Evolutionary conservation across 2,329 filamentous ascomycete species (phyloP).

Genomic region (Massarina eburnea): DNA sequence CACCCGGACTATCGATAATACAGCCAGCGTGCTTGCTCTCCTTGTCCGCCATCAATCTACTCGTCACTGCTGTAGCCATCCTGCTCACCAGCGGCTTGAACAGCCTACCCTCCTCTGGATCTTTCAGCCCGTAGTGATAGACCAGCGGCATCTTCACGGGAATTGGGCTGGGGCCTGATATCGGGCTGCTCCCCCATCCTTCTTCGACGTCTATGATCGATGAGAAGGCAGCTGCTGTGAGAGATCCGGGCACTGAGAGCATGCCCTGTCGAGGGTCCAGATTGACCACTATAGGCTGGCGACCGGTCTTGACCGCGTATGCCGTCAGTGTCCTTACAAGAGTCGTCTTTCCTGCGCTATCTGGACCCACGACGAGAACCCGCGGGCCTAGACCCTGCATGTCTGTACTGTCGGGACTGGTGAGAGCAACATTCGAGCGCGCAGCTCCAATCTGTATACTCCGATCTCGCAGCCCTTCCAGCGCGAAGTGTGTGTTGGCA

Average conservation of each 20-base stretch:
- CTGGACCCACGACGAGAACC: slow-evolving; percentile 80
- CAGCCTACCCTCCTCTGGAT: slow-evolving; percentile 67
- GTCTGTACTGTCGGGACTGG: slow-evolving; percentile 73
- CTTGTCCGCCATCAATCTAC: slow-evolving; percentile 73
- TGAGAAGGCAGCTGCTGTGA: slow-evolving; percentile 84
- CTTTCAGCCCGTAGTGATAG: slow-evolving; percentile 79
- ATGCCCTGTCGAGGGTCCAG: slow-evolving; percentile 73
- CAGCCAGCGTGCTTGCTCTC: slow-evolving; percentile 73
- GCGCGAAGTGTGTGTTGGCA: slow-evolving; percentile 83
- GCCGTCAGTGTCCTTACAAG: slow-evolving; percentile 74
- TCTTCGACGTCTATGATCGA: slow-evolving; percentile 86
- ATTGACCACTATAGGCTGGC: slow-evolving; percentile 81
- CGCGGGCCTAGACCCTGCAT: slow-evolving; percentile 64
- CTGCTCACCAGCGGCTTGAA: slow-evolving; percentile 75
- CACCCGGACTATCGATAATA: slow-evolving; percentile 80
- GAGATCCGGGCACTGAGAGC: slow-evolving; percentile 64
- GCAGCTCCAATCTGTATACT: slow-evolving; percentile 51
- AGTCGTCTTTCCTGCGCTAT: slow-evolving; percentile 80
- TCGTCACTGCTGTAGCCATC: slow-evolving; percentile 76
- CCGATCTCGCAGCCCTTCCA: slow-evolving; percentile 70
- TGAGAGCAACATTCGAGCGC: slow-evolving; percentile 81
- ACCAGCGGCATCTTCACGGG: slow-evolving; percentile 91
- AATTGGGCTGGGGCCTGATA: slow-evolving; percentile 82
- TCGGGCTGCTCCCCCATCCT: slow-evolving; percentile 87
- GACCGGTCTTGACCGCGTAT: slow-evolving; percentile 73